Evolutionary conservation across 73 alveolate genomes (phyloP).

Genomic region (Paramecium bursaria): DNA sequence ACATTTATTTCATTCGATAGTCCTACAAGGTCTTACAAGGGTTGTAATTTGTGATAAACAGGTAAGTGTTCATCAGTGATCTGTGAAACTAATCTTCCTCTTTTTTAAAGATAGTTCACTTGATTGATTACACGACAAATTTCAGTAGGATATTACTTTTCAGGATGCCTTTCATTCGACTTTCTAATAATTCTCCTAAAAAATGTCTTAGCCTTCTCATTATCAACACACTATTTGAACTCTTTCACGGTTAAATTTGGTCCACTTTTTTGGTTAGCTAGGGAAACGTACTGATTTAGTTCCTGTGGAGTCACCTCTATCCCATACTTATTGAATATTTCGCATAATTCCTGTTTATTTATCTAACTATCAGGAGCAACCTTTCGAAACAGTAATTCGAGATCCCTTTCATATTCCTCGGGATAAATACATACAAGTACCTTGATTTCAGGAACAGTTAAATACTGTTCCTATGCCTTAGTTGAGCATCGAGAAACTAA

Average conservation of each 20-base stretch:
- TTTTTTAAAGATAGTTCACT: not conserved
- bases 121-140: conserved; percentile 11
- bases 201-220: conserved; percentile 7
- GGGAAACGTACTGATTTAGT: not conserved
- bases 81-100: conserved; percentile 39
- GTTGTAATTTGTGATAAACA: not conserved
- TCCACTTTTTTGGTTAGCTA: conserved; percentile 16
- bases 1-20: not conserved
- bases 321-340: conserved; percentile 3
- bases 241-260: conserved; percentile 6
- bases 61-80: conserved; percentile 21
- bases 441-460: not conserved
- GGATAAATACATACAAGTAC: not conserved
- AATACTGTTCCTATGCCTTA: not conserved
- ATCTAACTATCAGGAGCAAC: conserved; percentile 5
- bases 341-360: not conserved
- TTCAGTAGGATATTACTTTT: conserved; percentile 11
- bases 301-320: conserved; percentile 4
- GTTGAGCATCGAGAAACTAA: not conserved
- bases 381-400: not conserved
- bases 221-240: conserved; percentile 23
- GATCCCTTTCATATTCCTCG: conserved; percentile 33
- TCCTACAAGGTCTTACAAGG: not conserved
- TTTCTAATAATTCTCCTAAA: not conserved
- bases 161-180: conserved; percentile 31